Base-by-base conservation (phyloP, 371 early-diverging fungal species). In the Saksenaea vasiformis region DNA sequence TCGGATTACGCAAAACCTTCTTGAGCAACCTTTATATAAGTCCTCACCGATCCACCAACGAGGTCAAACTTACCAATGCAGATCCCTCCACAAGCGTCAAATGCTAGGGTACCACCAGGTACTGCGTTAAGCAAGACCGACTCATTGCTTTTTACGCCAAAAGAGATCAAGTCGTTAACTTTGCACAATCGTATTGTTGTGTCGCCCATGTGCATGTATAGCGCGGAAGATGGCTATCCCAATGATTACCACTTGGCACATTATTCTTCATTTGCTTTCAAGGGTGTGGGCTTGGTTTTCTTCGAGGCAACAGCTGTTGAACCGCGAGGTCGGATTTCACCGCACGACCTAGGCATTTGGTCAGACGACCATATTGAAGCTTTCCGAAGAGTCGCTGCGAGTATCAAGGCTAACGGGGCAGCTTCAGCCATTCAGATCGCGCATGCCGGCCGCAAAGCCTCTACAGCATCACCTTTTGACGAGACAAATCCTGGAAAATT, bases 381-480 rank as follows among this genome's bases (percentile, higher is more conserved):
- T 1, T 64, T 92, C 26, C 77, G 78, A 47, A 81, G 84, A 14
- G 82, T 93, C 10, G 89, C 84, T 9, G 80, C 85, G 47, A 83
- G 85, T 66, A 71, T 85, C 54, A 91, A 95, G 63, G 72, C 80
- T 7, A 85, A 85, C 47, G 90, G 89, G 7, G 65, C 80, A 19
- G 71, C 83, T 28, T 69, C 85, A 9, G 94, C 84, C 47, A 86
- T 93, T 65, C 96, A 95, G 64, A 67, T 95, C 3, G 91, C 85
- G 0, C 95, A 95, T 65, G 90, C 91, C 13, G 96, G 95, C 7
- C 80, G 94, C 54, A 93, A 94, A 65, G 87, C 91, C 2, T 88
- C 87, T 10, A 84, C 80, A 34, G 70, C 74, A 27, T 78, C 90
- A 0, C 80, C 83, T 15, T 66, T 66, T 66, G 17, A n/a, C 27